These are phyloP conservation scores for Phytophthora podocarpi DNA, from an alignment of 352 stramenopile genomes.

Conservation along the genomic window DNA sequence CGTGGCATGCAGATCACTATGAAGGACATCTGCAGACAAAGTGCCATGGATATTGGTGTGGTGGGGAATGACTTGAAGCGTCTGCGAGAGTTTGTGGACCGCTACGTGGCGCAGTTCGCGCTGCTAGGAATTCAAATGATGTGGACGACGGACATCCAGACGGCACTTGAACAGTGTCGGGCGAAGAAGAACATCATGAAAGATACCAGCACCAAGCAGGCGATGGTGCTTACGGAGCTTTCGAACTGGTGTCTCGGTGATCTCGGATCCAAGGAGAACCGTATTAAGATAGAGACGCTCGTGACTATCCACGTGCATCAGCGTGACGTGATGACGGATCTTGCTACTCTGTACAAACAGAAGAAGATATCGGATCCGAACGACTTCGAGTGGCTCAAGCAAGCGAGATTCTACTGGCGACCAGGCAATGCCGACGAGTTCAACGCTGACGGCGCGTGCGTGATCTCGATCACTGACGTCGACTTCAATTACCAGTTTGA, in stretches of 20 bases:
- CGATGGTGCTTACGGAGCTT: constrained; percentile 93
- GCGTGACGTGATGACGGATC: constrained; percentile 96
- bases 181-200: constrained; percentile 98
- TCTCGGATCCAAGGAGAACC: constrained; percentile 96
- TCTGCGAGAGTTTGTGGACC: constrained; percentile 94
- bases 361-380: constrained; percentile 98
- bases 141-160: constrained; percentile 97
- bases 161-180: constrained; percentile 93
- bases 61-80: constrained; percentile 93
- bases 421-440: constrained; percentile 94
- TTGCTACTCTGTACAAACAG: constrained; percentile 93
- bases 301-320: constrained; percentile 99
- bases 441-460: constrained; percentile 93
- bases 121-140: constrained; percentile 97
- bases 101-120: constrained; percentile 95
- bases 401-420: constrained; percentile 98
- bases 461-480: constrained; percentile 98
- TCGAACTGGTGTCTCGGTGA: constrained; percentile 97
- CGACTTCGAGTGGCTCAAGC: constrained; percentile 99
- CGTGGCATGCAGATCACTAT: constrained; percentile 96
- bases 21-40: constrained; percentile 96
- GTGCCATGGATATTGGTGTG: constrained; percentile 91
- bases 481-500: constrained; percentile 99
- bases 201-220: constrained; percentile 95
- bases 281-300: constrained; percentile 98